Evolutionary conservation across 257 asterid genomes (phyloP).

Genomic region (Lycium ferocissimum): DNA sequence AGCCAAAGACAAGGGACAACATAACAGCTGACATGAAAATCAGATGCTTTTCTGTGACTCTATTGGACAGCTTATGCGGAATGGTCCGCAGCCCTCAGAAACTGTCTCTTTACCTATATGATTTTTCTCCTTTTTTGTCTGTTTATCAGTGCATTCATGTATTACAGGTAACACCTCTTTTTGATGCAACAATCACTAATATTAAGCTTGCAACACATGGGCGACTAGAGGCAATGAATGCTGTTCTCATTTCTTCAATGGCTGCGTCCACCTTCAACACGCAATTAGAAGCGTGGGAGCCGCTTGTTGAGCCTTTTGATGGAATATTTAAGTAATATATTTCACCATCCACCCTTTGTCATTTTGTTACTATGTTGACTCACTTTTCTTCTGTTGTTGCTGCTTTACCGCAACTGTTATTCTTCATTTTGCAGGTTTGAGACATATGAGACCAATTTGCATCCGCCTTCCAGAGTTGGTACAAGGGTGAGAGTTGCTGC

Average conservation of each 20-base stretch:
- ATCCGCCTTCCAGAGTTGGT: constrained; percentile 68
- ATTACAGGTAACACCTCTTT: constrained; percentile 91
- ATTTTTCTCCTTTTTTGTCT: constrained; percentile 32
- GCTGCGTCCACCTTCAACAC: constrained; percentile 94
- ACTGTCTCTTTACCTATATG: constrained; percentile 23
- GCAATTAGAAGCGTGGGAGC: constrained; percentile 98
- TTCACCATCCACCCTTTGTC: constrained; percentile 29
- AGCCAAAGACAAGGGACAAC: constrained; percentile 92
- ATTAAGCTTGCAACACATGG: constrained; percentile 98
- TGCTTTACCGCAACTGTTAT: constrained; percentile 37
- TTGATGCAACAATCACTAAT: constrained; percentile 93
- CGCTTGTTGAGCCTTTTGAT: constrained; percentile 96
- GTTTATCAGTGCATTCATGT: constrained; percentile 37
- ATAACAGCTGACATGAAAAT: constrained; percentile 93
- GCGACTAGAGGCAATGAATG: constrained; percentile 82
- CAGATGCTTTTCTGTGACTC: constrained; percentile 82
- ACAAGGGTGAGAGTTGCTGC: constrained; percentile 87
- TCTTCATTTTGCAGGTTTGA: constrained; percentile 70
- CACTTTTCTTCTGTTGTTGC: constrained; percentile 31
- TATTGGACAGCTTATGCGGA: constrained; percentile 95
- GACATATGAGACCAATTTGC: constrained; percentile 73
- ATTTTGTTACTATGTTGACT: constrained; percentile 27
- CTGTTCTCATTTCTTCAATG: constrained; percentile 83
- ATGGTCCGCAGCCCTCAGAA: constrained; percentile 60
- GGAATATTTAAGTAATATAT: constrained; percentile 87